phyloP scores from a whole-genome alignment of 371 early-diverging fungal species.

The Lichtheimia ornata region DNA sequence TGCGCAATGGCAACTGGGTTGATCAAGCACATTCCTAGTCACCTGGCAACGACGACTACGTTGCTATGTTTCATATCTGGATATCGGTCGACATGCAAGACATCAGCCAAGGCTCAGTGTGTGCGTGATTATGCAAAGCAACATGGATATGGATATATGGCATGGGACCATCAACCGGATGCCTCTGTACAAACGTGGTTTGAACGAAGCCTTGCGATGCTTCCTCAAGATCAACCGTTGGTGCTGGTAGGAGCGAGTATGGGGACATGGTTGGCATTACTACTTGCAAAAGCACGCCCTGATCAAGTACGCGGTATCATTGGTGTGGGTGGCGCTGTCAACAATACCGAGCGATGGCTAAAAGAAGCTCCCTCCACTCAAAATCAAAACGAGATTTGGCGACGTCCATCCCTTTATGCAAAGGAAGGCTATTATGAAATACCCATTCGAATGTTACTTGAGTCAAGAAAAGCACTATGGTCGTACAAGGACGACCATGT shows the following conservation, averaged over 20 bases:
- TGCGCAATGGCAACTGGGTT: constrained; percentile 4
- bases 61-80: constrained; percentile 47
- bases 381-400: constrained; percentile 24
- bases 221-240: constrained; percentile 6
- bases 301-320: constrained; percentile 24
- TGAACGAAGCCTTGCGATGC: constrained; percentile 18
- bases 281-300: constrained; percentile 16
- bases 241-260: constrained; percentile 36
- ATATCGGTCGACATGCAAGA: constrained; percentile 31
- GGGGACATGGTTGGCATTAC: constrained; percentile 41
- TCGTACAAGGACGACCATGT: constrained; percentile 1
- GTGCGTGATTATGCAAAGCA: constrained; percentile 19
- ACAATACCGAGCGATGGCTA: constrained; percentile 44
- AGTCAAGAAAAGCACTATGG: constrained; percentile 27
- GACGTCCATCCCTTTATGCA: constrained; percentile 36
- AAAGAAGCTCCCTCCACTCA: constrained; percentile 26
- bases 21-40: neutral
- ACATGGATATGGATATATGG: constrained; percentile 28
- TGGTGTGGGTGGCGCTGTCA: constrained; percentile 38
- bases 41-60: constrained; percentile 11
- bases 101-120: constrained; percentile 30
- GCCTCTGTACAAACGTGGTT: constrained; percentile 31
- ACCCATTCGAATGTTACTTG: constrained; percentile 26
- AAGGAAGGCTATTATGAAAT: constrained; percentile 38
- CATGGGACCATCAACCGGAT: constrained; percentile 34